Percentiles rank a stretch among this genome's conserved stretches.
These are phyloP conservation scores for Senna tora DNA, from an alignment of 306 rosid genomes.

Conservation along the genomic window DNA sequence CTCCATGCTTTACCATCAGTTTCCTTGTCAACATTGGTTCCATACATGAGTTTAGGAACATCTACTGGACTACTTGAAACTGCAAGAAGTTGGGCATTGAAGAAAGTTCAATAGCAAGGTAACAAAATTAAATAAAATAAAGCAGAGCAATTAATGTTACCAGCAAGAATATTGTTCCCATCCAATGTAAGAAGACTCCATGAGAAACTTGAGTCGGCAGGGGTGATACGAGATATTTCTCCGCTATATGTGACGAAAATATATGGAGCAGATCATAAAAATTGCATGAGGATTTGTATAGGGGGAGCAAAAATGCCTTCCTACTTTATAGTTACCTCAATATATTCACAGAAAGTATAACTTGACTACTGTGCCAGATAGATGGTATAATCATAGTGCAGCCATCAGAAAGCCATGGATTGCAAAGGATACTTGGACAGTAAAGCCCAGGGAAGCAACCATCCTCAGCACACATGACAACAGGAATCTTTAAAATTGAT, in stretches of 20 bases:
- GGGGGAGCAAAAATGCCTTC: slow-evolving; percentile 30
- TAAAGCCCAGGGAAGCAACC: slow-evolving; percentile 95
- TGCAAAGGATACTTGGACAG: slow-evolving; percentile 50
- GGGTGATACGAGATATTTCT: slow-evolving; percentile 67
- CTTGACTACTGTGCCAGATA: slow-evolving; percentile 76
- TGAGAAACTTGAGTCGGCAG: slow-evolving; percentile 66
- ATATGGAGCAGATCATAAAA: slow-evolving; percentile 29
- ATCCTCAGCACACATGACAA: slow-evolving; percentile 74
- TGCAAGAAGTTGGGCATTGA: slow-evolving; percentile 46
- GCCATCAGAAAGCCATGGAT: slow-evolving; percentile 97
- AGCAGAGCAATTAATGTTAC: slow-evolving; percentile 53
- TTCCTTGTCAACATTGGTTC: slow-evolving; percentile 59
- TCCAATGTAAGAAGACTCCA: slow-evolving; percentile 83
- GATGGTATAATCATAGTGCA: slow-evolving; percentile 71
- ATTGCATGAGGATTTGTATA: slow-evolving; percentile 8
- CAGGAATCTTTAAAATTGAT: slow-evolving; percentile 64
- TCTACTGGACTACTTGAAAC: slow-evolving; percentile 90
- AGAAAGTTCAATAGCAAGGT: slow-evolving; percentile 7
- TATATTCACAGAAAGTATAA: slow-evolving; percentile 77
- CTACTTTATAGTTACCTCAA: slow-evolving; percentile 60
- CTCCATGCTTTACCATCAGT: slow-evolving; percentile 60
- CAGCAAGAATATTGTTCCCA: slow-evolving; percentile 83
- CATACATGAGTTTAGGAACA: slow-evolving; percentile 83
- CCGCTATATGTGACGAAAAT: slow-evolving; percentile 60
- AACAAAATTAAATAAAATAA: slow-evolving; percentile 13